Percentiles rank a stretch among this genome's conserved stretches.
These are phyloP conservation scores for Nakazawaea laoshanensis DNA, from an alignment of 805 yeast species.

Conservation along the genomic window DNA sequence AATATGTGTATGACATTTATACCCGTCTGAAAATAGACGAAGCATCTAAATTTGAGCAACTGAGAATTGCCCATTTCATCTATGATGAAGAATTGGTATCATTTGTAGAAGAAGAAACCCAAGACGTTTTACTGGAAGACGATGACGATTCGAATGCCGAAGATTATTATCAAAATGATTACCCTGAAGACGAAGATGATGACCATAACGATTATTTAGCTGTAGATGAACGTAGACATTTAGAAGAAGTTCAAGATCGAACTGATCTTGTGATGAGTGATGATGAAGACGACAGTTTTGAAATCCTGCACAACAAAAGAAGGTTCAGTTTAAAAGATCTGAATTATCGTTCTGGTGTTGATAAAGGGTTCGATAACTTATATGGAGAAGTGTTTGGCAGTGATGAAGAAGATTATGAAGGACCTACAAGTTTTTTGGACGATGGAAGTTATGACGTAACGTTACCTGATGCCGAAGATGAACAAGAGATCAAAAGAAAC, in stretches of 20 bases:
- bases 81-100: conserved; percentile 42
- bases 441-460: too few relatives aligned
- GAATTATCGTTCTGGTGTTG: conserved; percentile 14
- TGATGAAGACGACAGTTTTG: conserved; percentile 29
- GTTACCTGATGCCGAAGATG: conserved; percentile 13
- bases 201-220: conserved; percentile 16
- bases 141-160: conserved; percentile 90
- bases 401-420: conserved; percentile 14
- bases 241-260: conserved; percentile 8
- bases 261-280: conserved; percentile 23
- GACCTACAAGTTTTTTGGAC: conserved; percentile 11
- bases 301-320: conserved; percentile 22
- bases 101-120: conserved; percentile 26
- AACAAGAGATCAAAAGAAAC: conserved; percentile 31
- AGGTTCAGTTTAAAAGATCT: conserved; percentile 20
- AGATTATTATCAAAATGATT: conserved; percentile 84
- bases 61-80: conserved; percentile 40
- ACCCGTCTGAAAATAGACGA: conserved; percentile 48
- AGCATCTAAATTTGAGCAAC: conserved; percentile 28
- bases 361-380: conserved; percentile 23
- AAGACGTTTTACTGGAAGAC: conserved; percentile 33
- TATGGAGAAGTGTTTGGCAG: conserved; percentile 17
- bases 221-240: conserved; percentile 1
- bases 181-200: conserved; percentile 89
- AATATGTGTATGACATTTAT: conserved; percentile 89